These are phyloP conservation scores for Leptomonas pyrrhocoris DNA, from an alignment of 208 protist genomes.

Conservation along the genomic window DNA sequence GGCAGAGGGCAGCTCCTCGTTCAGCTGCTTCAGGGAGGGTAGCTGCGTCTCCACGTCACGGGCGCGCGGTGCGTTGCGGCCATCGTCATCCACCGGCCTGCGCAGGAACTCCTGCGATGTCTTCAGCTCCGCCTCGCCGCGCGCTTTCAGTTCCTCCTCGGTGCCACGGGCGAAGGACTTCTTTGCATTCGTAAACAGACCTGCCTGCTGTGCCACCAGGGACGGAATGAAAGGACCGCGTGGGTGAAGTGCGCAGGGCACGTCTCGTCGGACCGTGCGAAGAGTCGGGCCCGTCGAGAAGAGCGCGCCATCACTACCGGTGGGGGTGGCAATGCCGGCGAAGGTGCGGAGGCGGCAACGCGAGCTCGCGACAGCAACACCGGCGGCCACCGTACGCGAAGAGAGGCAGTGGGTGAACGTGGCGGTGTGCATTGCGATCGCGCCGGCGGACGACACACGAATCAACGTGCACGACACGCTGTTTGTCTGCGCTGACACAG, in stretches of 20 bases:
- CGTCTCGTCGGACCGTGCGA: neutral
- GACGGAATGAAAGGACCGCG: neutral
- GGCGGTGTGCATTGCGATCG: too few relatives aligned
- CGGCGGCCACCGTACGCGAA: too few relatives aligned
- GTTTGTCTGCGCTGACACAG: too few relatives aligned
- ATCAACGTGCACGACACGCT: too few relatives aligned
- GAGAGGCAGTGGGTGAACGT: too few relatives aligned
- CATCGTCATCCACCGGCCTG: conserved; percentile 30
- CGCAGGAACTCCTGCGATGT: conserved; percentile 33
- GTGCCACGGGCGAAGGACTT: conserved; percentile 33
- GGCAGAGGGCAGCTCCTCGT: conserved; percentile 66
- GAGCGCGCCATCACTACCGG: too few relatives aligned
- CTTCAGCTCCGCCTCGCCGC: conserved; percentile 17
- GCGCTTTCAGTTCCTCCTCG: conserved; percentile 30
- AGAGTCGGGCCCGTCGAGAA: too few relatives aligned
- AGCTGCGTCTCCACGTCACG: conserved; percentile 41
- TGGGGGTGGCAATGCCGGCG: neutral
- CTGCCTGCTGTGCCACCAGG: neutral
- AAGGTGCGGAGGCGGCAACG: too few relatives aligned
- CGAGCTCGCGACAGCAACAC: too few relatives aligned
- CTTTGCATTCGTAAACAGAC: conserved; percentile 44
- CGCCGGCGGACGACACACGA: too few relatives aligned
- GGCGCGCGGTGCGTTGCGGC: conserved; percentile 24
- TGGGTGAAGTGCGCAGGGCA: neutral
- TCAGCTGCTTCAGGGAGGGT: conserved; percentile 60